Conservation (phyloP, 2,329 filamentous ascomycete species). For the Cytospora mali region DNA sequence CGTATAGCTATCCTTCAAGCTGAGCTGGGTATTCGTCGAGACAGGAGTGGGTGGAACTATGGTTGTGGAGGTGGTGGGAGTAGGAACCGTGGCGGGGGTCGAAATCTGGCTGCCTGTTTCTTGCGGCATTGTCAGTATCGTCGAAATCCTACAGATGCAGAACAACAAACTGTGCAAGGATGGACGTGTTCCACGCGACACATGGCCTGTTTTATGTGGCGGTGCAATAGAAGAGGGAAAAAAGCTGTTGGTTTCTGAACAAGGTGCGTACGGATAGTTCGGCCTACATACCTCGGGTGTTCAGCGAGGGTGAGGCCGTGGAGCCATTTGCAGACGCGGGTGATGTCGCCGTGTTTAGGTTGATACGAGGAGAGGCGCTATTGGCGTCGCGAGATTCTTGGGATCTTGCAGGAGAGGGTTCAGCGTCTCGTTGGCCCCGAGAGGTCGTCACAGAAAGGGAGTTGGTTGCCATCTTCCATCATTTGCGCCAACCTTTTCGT, state of each 20-base stretch:
- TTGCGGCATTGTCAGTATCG: constrained; percentile 15
- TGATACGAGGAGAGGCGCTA: constrained; percentile 5
- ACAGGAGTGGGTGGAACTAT: constrained; percentile 13
- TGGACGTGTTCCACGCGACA: not conserved
- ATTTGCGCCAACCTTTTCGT: constrained; percentile 11
- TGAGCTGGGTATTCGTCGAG: constrained; percentile 1
- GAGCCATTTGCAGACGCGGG: not conserved
- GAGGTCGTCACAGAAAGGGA: constrained; percentile 29
- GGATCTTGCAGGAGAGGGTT: constrained; percentile 7
- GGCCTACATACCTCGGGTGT: constrained; percentile 18
- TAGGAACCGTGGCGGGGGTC: not conserved
- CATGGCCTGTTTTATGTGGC: constrained; percentile 5
- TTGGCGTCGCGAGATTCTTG: constrained; percentile 5
- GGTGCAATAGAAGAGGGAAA: not conserved
- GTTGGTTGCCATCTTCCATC: constrained; percentile 31
- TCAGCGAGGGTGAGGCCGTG: constrained; percentile 1
- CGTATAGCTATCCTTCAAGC: not conserved
- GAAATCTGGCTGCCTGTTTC: constrained; percentile 18
- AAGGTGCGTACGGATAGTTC: not conserved
- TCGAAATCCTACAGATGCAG: constrained; percentile 4
- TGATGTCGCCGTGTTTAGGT: not conserved
- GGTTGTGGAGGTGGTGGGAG: constrained; percentile 18
- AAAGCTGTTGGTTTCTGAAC: not conserved
- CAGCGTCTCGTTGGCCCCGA: constrained; percentile 22
- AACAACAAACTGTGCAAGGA: not conserved